phyloP scores from a whole-genome alignment of 306 rosid genomes.

The Geum urbanum region DNA sequence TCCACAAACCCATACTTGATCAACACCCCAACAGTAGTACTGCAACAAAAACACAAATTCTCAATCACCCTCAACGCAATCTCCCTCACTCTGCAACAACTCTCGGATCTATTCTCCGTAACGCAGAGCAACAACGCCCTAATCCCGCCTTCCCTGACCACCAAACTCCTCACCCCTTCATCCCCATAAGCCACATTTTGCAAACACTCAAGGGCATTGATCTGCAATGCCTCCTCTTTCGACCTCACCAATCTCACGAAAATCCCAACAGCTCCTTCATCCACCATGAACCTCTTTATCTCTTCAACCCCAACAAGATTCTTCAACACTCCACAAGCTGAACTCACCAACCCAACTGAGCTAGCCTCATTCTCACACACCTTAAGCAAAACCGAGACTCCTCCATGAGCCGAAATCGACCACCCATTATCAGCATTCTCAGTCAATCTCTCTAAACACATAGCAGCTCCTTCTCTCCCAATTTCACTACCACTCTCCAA shows the following conservation, averaged over 20 bases:
- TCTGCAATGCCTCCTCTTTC: slow-evolving; percentile 57
- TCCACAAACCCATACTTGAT: slow-evolving; percentile 59
- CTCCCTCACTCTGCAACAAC: slow-evolving; percentile 53
- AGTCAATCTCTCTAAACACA: slow-evolving; percentile 61
- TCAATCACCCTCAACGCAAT: slow-evolving; percentile 59
- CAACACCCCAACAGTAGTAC: slow-evolving; percentile 37
- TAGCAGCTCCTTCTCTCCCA: slow-evolving; percentile 47
- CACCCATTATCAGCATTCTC: slow-evolving; percentile 82
- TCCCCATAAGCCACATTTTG: slow-evolving; percentile 65
- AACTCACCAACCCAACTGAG: slow-evolving; percentile 48
- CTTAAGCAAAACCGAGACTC: slow-evolving; percentile 65
- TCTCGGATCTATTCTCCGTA: slow-evolving; percentile 46
- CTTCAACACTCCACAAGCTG: slow-evolving; percentile 66
- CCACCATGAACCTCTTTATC: slow-evolving; percentile 77
- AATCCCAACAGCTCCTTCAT: slow-evolving; percentile 60
- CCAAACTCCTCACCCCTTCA: slow-evolving; percentile 42
- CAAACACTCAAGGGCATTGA: slow-evolving; percentile 55
- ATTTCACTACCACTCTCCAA: slow-evolving; percentile 62
- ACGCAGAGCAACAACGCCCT: slow-evolving; percentile 49
- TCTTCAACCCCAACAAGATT: slow-evolving; percentile 74
- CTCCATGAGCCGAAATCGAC: slow-evolving; percentile 91
- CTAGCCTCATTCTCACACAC: slow-evolving; percentile 42
- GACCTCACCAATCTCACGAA: slow-evolving; percentile 48
- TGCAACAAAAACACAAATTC: slow-evolving; percentile 50
- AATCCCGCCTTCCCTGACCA: slow-evolving; percentile 68